Base-by-base conservation (phyloP, 495 filamentous ascomycete species). In the Xylaria acuta region DNA sequence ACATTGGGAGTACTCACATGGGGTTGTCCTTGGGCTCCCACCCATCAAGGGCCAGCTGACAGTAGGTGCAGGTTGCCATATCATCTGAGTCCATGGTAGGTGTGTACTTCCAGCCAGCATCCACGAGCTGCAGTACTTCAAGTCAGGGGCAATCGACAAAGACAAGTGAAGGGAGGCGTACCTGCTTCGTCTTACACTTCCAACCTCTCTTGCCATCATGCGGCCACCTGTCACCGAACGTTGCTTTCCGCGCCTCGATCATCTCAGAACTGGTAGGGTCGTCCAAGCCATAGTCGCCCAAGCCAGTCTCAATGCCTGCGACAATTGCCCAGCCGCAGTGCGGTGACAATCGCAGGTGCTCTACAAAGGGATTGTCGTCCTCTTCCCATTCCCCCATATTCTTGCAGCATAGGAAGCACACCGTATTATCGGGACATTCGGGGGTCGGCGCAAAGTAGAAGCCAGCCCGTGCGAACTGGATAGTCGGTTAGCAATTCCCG, bases 1-100 rank as follows among this genome's bases (percentile, higher is more conserved):
- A 64, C 71, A 60, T 30, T 12, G n/a, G 3, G n/a, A 43, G 30
- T 30, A 79, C 92, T 83, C 81, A 95, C 91, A 88, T 87, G 75
- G 95, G 95, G 75, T 95, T 90, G 80, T 98, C 95, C 74, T 91
- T 90, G 16, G 92, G 90, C 77, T 97, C 95, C 95, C 95, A 98
- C 2, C 93, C 93, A 79, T 97, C 94, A 59, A 98, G 86, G 40
- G 89, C 92, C 38, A 98, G 80, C 45, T 88, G 87, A 80, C 96
- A 99, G 80, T 98, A 98, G 22, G 90, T 88, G 78, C 96, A 99
- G 16, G 89, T 94, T 3, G 92, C 92, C 79, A 94, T 89, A 80
- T 99, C 96, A 67, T 93, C 88, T 36, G 88, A 91, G 43, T 95
- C 94, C 43, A 86, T 84, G 1, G 86, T 93, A 0, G 96, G 96